Evolutionary conservation across 495 filamentous ascomycete species (phyloP).

Genomic region (Venustampulla echinocandica): DNA sequence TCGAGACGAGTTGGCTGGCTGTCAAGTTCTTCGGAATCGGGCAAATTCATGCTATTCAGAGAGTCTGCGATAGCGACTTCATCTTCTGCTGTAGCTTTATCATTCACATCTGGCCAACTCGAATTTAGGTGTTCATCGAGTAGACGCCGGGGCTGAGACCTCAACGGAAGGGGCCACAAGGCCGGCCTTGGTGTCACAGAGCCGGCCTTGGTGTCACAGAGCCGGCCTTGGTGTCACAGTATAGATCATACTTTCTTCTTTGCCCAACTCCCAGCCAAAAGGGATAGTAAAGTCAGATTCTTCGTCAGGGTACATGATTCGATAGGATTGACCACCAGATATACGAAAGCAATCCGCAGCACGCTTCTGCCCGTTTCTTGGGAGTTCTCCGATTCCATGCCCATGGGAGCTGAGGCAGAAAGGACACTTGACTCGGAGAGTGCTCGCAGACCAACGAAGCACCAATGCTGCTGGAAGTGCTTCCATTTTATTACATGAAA

Average conservation of each 20-base stretch:
- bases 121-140: neutral
- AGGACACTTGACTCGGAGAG: constrained; percentile 6
- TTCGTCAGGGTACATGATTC: neutral
- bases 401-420: constrained; percentile 9
- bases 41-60: neutral
- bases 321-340: neutral
- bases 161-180: neutral
- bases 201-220: neutral
- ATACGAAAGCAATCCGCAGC: constrained; percentile 1
- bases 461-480: constrained; percentile 7
- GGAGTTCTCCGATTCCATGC: constrained; percentile 3
- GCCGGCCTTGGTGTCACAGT: neutral
- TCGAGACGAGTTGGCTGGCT: neutral
- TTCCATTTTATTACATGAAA: no score
- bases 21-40: neutral
- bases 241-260: no score
- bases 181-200: neutral
- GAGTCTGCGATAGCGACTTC: neutral
- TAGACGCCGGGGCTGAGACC: neutral
- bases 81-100: neutral
- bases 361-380: constrained; percentile 3
- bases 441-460: constrained; percentile 10
- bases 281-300: neutral
- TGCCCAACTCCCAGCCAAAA: constrained; percentile 4
- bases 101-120: neutral